Evolutionary conservation across 352 stramenopile species (phyloP).

Genomic region (Phytopythium oedochilum): DNA sequence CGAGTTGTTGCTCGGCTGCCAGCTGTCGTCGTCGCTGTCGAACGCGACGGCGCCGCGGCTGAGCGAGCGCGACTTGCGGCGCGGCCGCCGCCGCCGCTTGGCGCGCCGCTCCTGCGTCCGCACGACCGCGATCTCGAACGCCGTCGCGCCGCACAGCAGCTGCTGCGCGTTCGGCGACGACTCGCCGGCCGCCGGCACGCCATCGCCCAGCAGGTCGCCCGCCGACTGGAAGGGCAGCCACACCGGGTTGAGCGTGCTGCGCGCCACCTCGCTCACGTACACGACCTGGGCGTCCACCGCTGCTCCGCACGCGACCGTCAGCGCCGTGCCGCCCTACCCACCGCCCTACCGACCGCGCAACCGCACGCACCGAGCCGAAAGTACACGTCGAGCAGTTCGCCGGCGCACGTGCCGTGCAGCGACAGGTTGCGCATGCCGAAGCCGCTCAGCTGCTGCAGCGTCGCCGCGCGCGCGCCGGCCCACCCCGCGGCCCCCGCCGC

Average conservation of each 20-base stretch:
- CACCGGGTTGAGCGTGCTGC: slow-evolving; percentile 71
- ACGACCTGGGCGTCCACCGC: slow-evolving; percentile 62
- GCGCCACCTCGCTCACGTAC: slow-evolving; percentile 72
- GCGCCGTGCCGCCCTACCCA: neutral
- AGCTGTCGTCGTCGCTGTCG: slow-evolving; percentile 35
- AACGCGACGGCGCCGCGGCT: slow-evolving; percentile 34
- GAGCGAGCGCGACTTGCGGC: slow-evolving; percentile 44
- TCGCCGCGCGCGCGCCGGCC: slow-evolving; percentile 18
- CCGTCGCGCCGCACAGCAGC: slow-evolving; percentile 42
- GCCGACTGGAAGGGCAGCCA: slow-evolving; percentile 76
- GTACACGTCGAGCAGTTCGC: slow-evolving; percentile 63
- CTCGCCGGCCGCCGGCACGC: neutral
- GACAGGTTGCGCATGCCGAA: slow-evolving; percentile 80
- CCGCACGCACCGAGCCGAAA: slow-evolving; percentile 62
- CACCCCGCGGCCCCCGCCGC: slow-evolving; percentile 1
- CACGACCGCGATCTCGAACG: slow-evolving; percentile 67
- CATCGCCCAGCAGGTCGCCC: slow-evolving; percentile 13
- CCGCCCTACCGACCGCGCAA: neutral
- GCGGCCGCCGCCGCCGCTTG: slow-evolving; percentile 29
- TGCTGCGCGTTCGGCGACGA: slow-evolving; percentile 21
- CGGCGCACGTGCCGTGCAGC: slow-evolving; percentile 32
- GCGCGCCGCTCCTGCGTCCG: slow-evolving; percentile 44
- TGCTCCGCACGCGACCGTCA: slow-evolving; percentile 11
- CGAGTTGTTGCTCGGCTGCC: slow-evolving; percentile 34
- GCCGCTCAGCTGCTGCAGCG: slow-evolving; percentile 67